phyloP scores from a whole-genome alignment of 331 rosid genomes.

The Malus hybrid region DNA sequence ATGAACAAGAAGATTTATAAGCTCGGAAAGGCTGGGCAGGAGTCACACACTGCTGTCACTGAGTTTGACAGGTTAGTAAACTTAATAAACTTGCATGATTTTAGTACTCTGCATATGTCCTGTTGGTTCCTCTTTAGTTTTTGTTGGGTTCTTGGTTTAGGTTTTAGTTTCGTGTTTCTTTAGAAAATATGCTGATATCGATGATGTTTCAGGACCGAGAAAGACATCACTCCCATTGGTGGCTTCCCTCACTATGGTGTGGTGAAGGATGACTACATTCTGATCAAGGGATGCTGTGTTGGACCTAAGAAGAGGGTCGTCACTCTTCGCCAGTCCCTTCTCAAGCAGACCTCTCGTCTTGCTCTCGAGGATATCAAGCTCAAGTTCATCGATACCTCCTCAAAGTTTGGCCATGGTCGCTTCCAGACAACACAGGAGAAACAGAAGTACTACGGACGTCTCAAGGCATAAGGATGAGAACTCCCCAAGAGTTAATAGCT shows the following conservation, averaged over 20 bases:
- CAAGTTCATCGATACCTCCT: slow-evolving; percentile 83
- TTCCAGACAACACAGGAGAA: slow-evolving; percentile 85
- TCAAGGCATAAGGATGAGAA: slow-evolving; percentile 40
- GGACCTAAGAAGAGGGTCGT: slow-evolving; percentile 77
- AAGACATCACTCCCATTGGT: slow-evolving; percentile 76
- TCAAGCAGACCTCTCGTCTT: slow-evolving; percentile 71
- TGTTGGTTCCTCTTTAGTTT: background rate
- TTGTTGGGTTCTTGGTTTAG: background rate
- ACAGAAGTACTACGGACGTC: slow-evolving; percentile 63
- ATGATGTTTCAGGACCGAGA: slow-evolving; percentile 57
- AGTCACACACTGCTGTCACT: slow-evolving; percentile 50
- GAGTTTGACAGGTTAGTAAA: slow-evolving; percentile 58
- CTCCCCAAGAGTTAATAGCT: background rate
- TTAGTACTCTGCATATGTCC: background rate
- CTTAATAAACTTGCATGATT: background rate
- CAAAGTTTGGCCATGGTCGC: slow-evolving; percentile 82
- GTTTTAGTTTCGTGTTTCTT: background rate
- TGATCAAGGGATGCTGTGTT: slow-evolving; percentile 67
- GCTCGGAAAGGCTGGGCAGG: slow-evolving; percentile 63
- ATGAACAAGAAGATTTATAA: slow-evolving; percentile 71
- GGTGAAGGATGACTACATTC: slow-evolving; percentile 55
- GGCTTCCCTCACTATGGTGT: slow-evolving; percentile 85
- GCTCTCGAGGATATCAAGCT: slow-evolving; percentile 70
- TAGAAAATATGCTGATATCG: background rate
- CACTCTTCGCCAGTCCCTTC: slow-evolving; percentile 73